These are phyloP conservation scores for Pilasporangium apinafurcum DNA, from an alignment of 352 stramenopile genomes.

Conservation along the genomic window DNA sequence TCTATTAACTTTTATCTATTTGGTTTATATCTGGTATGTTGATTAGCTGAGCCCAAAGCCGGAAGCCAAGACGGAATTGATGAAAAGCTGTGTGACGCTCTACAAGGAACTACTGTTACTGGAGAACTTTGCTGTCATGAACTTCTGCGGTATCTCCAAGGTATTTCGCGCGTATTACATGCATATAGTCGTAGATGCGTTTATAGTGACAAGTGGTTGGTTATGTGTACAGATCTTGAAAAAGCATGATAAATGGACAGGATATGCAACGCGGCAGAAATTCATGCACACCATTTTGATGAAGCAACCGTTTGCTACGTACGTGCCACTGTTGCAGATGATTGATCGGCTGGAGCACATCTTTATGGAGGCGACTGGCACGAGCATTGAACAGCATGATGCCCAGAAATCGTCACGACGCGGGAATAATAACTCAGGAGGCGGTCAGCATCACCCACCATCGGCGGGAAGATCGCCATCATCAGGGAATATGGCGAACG, in stretches of 20 bases:
- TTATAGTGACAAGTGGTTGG: neutral
- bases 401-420: conserved; percentile 44
- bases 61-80: conserved; percentile 66
- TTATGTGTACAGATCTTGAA: conserved; percentile 64
- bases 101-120: conserved; percentile 86
- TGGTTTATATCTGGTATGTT: neutral
- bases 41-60: conserved; percentile 27
- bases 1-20: neutral
- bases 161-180: conserved; percentile 10
- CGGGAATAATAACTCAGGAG: conserved; percentile 10
- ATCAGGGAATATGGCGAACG: neutral
- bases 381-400: conserved; percentile 81
- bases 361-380: conserved; percentile 85
- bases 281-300: conserved; percentile 88
- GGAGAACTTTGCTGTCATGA: conserved; percentile 88
- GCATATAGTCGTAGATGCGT: neutral
- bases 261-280: conserved; percentile 86
- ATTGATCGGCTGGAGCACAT: conserved; percentile 84
- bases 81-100: conserved; percentile 75
- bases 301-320: conserved; percentile 85
- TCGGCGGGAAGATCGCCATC: neutral
- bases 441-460: conserved; percentile 16
- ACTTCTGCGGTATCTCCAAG: conserved; percentile 88
- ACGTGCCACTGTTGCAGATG: conserved; percentile 79
- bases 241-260: conserved; percentile 90